Percentiles rank a stretch among this genome's conserved stretches.
Evolutionary conservation across 2,329 filamentous ascomycete genomes (phyloP).

Genomic region (Trichocomaceae sp.): DNA sequence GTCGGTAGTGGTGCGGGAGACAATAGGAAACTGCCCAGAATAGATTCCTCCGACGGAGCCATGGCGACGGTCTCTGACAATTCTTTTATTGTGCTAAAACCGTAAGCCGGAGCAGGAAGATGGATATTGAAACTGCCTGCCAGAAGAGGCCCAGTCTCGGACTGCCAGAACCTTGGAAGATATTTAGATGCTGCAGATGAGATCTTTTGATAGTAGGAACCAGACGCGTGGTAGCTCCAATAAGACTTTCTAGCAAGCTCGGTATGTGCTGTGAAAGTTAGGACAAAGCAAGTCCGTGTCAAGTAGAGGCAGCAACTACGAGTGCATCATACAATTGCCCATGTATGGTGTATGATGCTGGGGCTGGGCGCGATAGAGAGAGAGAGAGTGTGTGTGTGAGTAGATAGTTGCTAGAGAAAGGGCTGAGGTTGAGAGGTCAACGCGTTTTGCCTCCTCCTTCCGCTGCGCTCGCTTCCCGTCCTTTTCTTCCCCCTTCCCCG

Average conservation of each 20-base stretch:
- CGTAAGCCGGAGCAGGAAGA: background rate
- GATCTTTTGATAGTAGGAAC: background rate
- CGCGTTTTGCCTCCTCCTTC: slow-evolving; percentile 16
- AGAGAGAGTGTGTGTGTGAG: background rate
- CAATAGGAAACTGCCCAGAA: slow-evolving; percentile 72
- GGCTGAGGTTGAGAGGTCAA: background rate
- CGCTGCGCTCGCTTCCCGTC: slow-evolving; percentile 14
- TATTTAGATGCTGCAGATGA: background rate
- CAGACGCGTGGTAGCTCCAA: background rate
- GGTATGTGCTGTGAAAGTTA: background rate
- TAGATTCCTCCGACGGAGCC: slow-evolving; percentile 63
- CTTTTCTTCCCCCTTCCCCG: background rate
- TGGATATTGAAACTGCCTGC: background rate
- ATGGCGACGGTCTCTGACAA: background rate
- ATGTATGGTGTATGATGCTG: background rate
- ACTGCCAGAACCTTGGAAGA: background rate
- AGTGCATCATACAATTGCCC: background rate
- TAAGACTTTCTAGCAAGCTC: too few species aligned
- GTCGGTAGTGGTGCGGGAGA: slow-evolving; percentile 67
- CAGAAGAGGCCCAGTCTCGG: background rate
- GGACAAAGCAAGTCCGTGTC: background rate
- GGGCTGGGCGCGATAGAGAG: slow-evolving; percentile 4
- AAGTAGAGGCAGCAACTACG: background rate
- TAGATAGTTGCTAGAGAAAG: too few species aligned
- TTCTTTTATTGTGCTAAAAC: background rate